A percentile compares a stretch with the other conserved stretches of the same genome.
These are phyloP conservation scores for Chlamydomonas eustigma DNA, from an alignment of 139 green algal genomes.

Conservation along the genomic window DNA sequence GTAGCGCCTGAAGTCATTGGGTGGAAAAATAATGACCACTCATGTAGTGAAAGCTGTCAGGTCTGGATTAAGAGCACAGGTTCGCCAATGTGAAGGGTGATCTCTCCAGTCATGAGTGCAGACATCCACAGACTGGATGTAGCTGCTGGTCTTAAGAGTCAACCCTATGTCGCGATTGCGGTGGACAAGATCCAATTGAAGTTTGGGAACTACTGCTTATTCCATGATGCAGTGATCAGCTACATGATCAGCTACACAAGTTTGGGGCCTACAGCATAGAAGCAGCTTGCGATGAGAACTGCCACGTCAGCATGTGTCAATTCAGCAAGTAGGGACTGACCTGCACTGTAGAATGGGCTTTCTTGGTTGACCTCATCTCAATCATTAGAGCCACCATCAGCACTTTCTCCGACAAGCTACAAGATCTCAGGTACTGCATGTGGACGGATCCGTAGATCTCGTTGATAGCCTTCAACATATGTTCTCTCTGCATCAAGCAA, in stretches of 20 bases:
- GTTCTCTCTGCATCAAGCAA: neutral
- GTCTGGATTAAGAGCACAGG: too few species aligned
- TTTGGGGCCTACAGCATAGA: too few species aligned
- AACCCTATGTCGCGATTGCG: too few species aligned
- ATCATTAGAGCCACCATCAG: conserved; percentile 63
- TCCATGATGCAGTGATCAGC: too few species aligned
- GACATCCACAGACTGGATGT: too few species aligned
- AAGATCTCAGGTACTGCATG: conserved; percentile 53
- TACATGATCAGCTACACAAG: too few species aligned
- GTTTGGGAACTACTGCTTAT: too few species aligned
- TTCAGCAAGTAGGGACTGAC: neutral
- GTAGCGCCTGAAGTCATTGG: conserved; percentile 24
- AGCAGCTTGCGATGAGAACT: neutral
- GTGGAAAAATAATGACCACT: neutral
- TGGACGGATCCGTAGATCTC: conserved; percentile 62
- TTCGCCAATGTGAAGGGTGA: too few species aligned
- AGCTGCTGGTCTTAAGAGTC: too few species aligned
- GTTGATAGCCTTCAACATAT: conserved; percentile 31
- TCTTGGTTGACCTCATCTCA: conserved; percentile 57
- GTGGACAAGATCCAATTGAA: too few species aligned
- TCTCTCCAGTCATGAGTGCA: too few species aligned
- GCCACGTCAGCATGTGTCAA: neutral
- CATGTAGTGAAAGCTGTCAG: too few species aligned
- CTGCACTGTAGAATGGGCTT: conserved; percentile 33
- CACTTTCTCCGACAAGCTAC: conserved; percentile 54